Base-by-base conservation (phyloP, 106 monocot genomes). In the Dendrobium catenatum region DNA sequence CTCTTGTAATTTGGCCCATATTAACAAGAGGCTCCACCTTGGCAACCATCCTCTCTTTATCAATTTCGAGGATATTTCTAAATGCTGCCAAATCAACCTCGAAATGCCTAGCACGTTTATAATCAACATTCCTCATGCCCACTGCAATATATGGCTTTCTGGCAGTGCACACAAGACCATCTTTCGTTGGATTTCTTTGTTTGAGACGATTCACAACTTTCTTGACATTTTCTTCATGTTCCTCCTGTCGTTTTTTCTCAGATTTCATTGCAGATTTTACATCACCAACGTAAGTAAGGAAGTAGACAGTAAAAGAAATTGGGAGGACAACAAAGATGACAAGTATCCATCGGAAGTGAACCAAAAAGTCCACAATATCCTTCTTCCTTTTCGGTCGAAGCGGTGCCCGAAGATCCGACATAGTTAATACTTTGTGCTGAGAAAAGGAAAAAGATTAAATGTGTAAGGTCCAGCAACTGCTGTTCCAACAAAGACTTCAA, bases 271-370 rank as follows among this genome's bases (percentile, higher is more conserved):
- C 76, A 31, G 86, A 86, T 67, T 72, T 75, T n/a, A 79, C 37
- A 27, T 86, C 88, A 17, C 85, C 85, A n/a, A 88, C 68, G 42
- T 77, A 88, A 5, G 40, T 70, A 9, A 82, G 68, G 85, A 88
- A 88, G 55, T 85, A 85, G 1, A 88, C 82, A 1, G 77, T 73
- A 72, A 59, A 82, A 43, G 88, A 88, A n/a, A 88, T 17, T 4
- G 88, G 88, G 51, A 88, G 88, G 61, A 88, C 88, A 56, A 88
- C 88, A 64, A 88, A 85, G 46, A 88, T 85, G 17, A 88, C 85
- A 47, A 88, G 10, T 18, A 88, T 80, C 88, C 88, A 88, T 82
- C 85, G 64, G 70, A 88, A 82, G 16, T 88, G 43, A 22, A 88
- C 84, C 43, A 88, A 68, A 41, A 72, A 88, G 40, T 88, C 88